Percentiles rank a stretch among this genome's conserved stretches.
These are phyloP conservation scores for Plenodomus lindquistii DNA, from an alignment of 2,329 filamentous ascomycete species.

Conservation along the genomic window DNA sequence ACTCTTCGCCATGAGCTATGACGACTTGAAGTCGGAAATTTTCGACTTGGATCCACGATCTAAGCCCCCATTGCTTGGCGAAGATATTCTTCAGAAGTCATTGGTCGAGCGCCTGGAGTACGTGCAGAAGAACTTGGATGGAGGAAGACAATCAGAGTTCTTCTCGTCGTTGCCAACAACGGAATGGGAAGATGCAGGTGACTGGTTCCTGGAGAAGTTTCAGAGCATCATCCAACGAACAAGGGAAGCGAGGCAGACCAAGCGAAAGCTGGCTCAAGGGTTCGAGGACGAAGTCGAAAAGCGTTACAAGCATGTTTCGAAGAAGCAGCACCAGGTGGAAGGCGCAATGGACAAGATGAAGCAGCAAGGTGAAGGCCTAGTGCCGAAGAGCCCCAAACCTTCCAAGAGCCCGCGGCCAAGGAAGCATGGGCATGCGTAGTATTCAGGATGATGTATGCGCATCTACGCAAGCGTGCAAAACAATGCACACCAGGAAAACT, in stretches of 20 bases:
- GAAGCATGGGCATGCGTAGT: conserved; percentile 4
- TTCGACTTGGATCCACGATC: conserved; percentile 50
- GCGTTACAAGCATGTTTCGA: conserved; percentile 56
- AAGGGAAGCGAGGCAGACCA: conserved; percentile 57
- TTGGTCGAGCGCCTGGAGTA: conserved; percentile 34
- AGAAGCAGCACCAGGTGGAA: conserved; percentile 54
- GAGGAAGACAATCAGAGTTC: conserved; percentile 52
- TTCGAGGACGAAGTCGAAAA: conserved; percentile 61
- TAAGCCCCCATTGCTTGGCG: conserved; percentile 13
- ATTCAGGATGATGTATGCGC: too few relatives aligned
- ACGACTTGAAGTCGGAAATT: conserved; percentile 53
- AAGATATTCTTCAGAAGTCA: conserved; percentile 31
- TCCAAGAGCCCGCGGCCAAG: conserved; percentile 23
- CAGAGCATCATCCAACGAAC: conserved; percentile 55
- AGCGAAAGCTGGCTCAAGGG: conserved; percentile 55
- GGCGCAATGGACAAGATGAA: conserved; percentile 59
- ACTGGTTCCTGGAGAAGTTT: conserved; percentile 63
- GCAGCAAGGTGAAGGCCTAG: conserved; percentile 56
- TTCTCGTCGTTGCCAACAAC: conserved; percentile 56
- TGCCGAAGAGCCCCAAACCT: conserved; percentile 49
- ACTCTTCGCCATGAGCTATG: conserved; percentile 52
- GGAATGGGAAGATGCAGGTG: conserved; percentile 66
- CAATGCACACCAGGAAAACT: neutral
- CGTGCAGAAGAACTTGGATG: conserved; percentile 27
- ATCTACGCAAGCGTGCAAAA: neutral